Evolutionary conservation across 345 rosid species (phyloP).

Genomic region (Clausena lansium): DNA sequence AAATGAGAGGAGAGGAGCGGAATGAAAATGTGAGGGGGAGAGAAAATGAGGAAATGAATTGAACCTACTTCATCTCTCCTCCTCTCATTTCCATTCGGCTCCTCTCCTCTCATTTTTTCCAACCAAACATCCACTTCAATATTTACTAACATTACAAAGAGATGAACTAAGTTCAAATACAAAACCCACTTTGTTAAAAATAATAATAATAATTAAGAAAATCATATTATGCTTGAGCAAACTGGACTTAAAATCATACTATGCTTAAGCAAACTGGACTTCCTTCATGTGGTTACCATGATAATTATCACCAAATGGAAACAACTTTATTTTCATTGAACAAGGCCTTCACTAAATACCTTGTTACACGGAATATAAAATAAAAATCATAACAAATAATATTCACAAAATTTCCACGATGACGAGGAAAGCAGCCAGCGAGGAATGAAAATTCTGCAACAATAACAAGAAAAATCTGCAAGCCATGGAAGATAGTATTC

Average conservation of each 20-base stretch:
- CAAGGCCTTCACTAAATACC: not conserved
- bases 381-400: not conserved
- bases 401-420: not conserved
- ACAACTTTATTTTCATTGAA: not conserved
- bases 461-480: not conserved
- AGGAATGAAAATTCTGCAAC: not conserved
- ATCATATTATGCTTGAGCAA: too few relatives aligned
- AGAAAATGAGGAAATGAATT: too few relatives aligned
- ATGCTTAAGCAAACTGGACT: not conserved
- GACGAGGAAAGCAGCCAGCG: not conserved
- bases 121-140: too few relatives aligned
- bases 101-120: too few relatives aligned
- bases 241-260: too few relatives aligned
- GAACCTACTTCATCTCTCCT: too few relatives aligned
- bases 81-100: too few relatives aligned
- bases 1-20: too few relatives aligned
- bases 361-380: not conserved
- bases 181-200: too few relatives aligned
- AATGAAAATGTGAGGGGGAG: too few relatives aligned
- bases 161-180: too few relatives aligned
- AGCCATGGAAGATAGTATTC: not conserved
- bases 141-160: too few relatives aligned
- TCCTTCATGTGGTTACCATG: not conserved
- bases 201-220: not conserved
- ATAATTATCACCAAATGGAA: not conserved